Conservation (phyloP, 2,329 filamentous ascomycete species). For the Scolecobasidium constrictum region DNA sequence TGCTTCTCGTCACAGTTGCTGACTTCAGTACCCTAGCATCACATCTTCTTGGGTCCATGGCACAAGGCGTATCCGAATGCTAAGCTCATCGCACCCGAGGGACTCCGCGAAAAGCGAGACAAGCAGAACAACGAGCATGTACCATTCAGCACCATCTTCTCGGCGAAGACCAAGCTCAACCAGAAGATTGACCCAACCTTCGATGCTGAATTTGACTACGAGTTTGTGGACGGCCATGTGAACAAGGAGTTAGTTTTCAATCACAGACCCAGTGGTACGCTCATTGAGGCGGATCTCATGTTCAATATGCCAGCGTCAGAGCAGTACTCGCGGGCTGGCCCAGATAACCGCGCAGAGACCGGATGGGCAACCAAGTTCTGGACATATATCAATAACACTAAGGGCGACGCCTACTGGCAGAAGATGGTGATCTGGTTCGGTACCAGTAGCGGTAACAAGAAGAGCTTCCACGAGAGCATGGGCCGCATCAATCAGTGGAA, state of each 20-base stretch:
- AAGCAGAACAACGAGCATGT: constrained; percentile 47
- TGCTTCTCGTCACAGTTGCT: background rate
- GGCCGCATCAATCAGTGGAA: constrained; percentile 66
- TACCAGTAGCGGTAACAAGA: constrained; percentile 48
- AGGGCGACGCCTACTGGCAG: constrained; percentile 57
- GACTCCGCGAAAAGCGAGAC: constrained; percentile 71
- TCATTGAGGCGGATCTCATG: constrained; percentile 83
- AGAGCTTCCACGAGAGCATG: constrained; percentile 59
- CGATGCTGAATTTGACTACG: constrained; percentile 71
- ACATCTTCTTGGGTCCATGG: constrained; percentile 88
- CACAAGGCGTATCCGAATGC: constrained; percentile 66
- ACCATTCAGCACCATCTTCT: constrained; percentile 55
- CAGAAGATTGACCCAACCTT: constrained; percentile 62
- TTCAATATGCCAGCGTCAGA: constrained; percentile 86
- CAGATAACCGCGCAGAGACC: constrained; percentile 34
- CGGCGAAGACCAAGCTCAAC: constrained; percentile 20
- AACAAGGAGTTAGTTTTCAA: constrained; percentile 86
- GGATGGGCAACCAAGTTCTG: constrained; percentile 51
- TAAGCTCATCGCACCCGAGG: constrained; percentile 70
- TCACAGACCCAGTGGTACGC: constrained; percentile 64
- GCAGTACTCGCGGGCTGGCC: constrained; percentile 54
- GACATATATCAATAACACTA: constrained; percentile 46
- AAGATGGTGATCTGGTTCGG: constrained; percentile 77
- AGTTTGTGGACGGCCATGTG: constrained; percentile 68
- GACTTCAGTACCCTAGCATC: constrained; percentile 44